phyloP scores from a whole-genome alignment of 2,329 filamentous ascomycete genomes.

The Cryphonectria nitschkei region DNA sequence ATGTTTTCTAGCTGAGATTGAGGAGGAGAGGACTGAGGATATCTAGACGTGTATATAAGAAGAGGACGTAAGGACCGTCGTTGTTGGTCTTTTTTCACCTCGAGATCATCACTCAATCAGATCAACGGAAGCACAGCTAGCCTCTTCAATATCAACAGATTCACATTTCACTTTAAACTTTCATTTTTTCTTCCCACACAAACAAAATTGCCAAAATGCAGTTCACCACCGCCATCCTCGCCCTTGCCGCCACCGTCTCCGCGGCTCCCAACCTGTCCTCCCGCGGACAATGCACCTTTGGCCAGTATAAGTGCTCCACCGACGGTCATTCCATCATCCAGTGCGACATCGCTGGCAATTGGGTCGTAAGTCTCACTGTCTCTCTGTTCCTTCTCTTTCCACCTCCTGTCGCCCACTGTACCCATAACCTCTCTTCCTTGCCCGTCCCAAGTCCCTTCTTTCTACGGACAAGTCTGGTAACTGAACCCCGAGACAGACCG shows the following conservation, averaged over 20 bases:
- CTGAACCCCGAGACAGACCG: conserved; percentile 5
- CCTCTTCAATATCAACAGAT: neutral
- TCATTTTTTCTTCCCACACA: neutral
- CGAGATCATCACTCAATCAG: conserved; percentile 5
- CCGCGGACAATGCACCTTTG: conserved; percentile 24
- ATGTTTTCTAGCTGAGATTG: neutral
- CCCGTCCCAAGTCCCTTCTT: neutral
- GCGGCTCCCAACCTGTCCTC: conserved; percentile 20
- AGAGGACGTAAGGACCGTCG: neutral
- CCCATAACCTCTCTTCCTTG: neutral
- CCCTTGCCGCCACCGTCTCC: conserved; percentile 27
- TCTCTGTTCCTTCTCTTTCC: neutral
- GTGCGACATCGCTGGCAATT: conserved; percentile 26
- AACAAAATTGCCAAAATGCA: conserved; percentile 26
- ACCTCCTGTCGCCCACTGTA: too few species aligned
- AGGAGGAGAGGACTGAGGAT: neutral
- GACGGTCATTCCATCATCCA: conserved; percentile 21
- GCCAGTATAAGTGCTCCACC: conserved; percentile 27
- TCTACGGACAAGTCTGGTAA: neutral
- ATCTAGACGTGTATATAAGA: conserved; percentile 21
- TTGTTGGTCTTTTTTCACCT: neutral
- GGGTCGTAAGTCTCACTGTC: conserved; percentile 21
- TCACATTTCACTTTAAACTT: neutral
- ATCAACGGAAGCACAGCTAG: neutral
- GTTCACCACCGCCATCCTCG: conserved; percentile 27